Base-by-base conservation (phyloP, 1,284 basidiomycete species). In the Kalmanozyma brasiliensis region DNA sequence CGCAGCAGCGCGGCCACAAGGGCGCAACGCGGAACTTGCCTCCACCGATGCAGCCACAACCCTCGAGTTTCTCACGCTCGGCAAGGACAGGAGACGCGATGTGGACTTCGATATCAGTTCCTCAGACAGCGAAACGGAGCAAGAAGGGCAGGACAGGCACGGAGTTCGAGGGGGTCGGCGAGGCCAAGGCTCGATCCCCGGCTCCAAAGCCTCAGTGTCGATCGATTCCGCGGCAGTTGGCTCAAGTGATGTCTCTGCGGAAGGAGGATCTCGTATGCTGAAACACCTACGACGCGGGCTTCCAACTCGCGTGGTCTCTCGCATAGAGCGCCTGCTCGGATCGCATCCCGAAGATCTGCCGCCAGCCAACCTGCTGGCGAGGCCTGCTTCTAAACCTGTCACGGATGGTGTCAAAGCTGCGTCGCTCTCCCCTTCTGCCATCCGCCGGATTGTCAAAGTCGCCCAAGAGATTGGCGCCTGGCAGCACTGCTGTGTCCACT, bases 401-500 rank as follows among this genome's bases (percentile, higher is more conserved):
- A 64, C 66, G 23, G 57, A 63, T 5, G 52, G 56, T 11, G 56
- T 69, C 45, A 55, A 42, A 49, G 40, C 49, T 16, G 48, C 44
- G 16, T 38, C 19, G 16, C 56, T 69, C 10, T 37, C 61, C 9
- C 16, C 60, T 8, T 10, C 41, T n/a, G 38, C 49, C 4, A 52
- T 73, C 3, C 53, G 52, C 6, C 43, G 59, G n/a, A 43, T 63
- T 16, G 53, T 73, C 11, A 44, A 32, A 8, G 49, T 73, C 8
- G 65, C 60, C 14, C 66, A 61, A 23, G 71, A 73, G 40, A 69
- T 69, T 16, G 67, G 66, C 23, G 60, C 65, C 7, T 73, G 71
- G 71, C 71, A 73, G 51, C 71, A 73, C 26, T 64, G 66, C 51
- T 70, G 71, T 20, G 55, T 73, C 5, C 71, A 73, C 37, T 65